phyloP scores from a whole-genome alignment of 257 asterid species.

The Salvia rosmarinus region DNA sequence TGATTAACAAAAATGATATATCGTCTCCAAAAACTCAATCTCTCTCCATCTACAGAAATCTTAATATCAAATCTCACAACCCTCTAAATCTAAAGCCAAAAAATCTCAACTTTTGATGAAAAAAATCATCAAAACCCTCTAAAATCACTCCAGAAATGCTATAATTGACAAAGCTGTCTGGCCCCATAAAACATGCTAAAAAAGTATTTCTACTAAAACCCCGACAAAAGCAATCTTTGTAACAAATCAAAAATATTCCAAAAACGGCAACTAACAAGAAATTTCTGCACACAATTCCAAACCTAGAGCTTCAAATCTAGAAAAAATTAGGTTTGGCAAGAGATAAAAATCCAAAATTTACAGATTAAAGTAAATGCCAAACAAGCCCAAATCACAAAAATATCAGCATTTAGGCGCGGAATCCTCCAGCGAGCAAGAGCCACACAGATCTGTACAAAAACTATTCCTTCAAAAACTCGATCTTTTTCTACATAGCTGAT shows the following conservation, averaged over 20 bases:
- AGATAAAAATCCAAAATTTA: background rate
- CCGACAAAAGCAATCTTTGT: slow-evolving; percentile 36
- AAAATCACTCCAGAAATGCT: background rate
- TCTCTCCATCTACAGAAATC: slow-evolving; percentile 2
- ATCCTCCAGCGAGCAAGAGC: slow-evolving; percentile 29
- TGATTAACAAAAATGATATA: slow-evolving; percentile 27
- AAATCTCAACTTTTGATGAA: slow-evolving; percentile 18
- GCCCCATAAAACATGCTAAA: slow-evolving; percentile 28
- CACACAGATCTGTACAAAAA: slow-evolving; percentile 43
- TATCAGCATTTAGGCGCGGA: slow-evolving; percentile 22
- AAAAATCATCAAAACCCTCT: slow-evolving; percentile 18
- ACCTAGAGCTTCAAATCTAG: slow-evolving; percentile 30
- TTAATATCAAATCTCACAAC: slow-evolving; percentile 15
- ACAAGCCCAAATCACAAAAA: slow-evolving; percentile 34
- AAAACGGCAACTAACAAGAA: slow-evolving; percentile 22
- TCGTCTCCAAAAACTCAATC: slow-evolving; percentile 1
- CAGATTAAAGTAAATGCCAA: slow-evolving; percentile 24
- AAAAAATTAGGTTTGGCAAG: slow-evolving; percentile 1
- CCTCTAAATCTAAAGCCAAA: slow-evolving; percentile 1
- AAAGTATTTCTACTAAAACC: slow-evolving; percentile 28
- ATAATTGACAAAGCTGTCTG: background rate
- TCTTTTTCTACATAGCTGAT: slow-evolving; percentile 19
- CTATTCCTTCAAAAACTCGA: slow-evolving; percentile 12
- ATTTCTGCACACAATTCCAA: slow-evolving; percentile 23
- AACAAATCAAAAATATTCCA: slow-evolving; percentile 28